Conservation (phyloP, 495 filamentous ascomycete genomes). For the Endocarpon pusillum region DNA sequence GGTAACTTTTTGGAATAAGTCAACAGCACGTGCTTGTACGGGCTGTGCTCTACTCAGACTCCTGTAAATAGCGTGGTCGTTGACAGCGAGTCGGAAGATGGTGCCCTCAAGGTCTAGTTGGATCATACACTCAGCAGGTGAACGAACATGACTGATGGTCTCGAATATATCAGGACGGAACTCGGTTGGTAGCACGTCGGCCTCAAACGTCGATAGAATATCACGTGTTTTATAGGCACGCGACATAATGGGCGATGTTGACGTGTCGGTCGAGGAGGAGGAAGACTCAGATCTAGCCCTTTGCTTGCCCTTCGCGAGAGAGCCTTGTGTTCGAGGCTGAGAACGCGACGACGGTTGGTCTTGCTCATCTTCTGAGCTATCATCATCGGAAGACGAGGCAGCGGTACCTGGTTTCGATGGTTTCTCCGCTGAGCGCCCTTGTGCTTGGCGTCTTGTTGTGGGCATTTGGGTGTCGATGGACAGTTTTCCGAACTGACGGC, state of each 20-base stretch:
- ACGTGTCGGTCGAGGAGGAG: conserved; percentile 12
- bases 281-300: conserved; percentile 20
- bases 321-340: conserved; percentile 19
- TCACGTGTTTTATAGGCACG: conserved; percentile 28
- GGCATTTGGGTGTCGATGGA: conserved; percentile 22
- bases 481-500: conserved; percentile 23
- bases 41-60: conserved; percentile 32
- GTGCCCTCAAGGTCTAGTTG: conserved; percentile 33
- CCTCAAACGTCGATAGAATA: conserved; percentile 32
- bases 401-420: conserved; percentile 8
- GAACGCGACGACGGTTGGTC: conserved; percentile 6
- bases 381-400: conserved; percentile 6
- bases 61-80: conserved; percentile 27
- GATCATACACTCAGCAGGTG: conserved; percentile 28
- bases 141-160: conserved; percentile 11
- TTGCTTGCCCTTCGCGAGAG: conserved; percentile 20
- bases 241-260: conserved; percentile 13
- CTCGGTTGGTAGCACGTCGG: conserved; percentile 26
- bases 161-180: conserved; percentile 24
- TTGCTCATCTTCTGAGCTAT: conserved; percentile 5
- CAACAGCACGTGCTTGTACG: conserved; percentile 25
- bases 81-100: conserved; percentile 31
- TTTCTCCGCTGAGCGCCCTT: conserved; percentile 5
- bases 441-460: conserved; percentile 12
- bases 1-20: conserved; percentile 29